Percentiles rank a stretch among this genome's conserved stretches.
Evolutionary conservation across 139 green algal genomes (phyloP).

Genomic region (Coelastrella sp.): DNA sequence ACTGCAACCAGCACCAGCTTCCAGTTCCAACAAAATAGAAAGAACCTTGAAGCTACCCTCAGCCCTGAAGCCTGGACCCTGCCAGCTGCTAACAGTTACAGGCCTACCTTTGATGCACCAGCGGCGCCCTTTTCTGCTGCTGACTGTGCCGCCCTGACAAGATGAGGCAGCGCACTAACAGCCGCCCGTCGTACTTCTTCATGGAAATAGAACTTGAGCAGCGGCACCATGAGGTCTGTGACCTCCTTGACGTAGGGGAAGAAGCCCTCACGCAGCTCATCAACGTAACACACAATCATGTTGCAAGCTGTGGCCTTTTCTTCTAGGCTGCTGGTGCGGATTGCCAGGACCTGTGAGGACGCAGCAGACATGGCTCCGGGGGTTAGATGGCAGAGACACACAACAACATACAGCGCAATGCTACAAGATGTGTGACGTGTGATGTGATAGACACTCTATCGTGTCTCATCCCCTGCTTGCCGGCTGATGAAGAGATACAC

Average conservation of each 20-base stretch:
- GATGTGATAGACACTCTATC: no score
- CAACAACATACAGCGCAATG: background rate
- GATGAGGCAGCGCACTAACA: conserved; percentile 82
- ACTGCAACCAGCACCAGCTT: no score
- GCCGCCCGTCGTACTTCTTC: conserved; percentile 90
- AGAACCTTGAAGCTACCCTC: no score
- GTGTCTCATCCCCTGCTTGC: no score
- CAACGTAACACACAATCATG: conserved; percentile 99
- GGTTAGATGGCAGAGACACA: background rate
- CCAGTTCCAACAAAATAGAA: no score
- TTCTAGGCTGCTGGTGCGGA: conserved; percentile 75
- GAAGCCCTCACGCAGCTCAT: conserved; percentile 98
- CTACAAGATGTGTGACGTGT: no score
- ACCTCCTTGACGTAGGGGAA: conserved; percentile 84
- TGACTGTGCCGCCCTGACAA: conserved; percentile 73
- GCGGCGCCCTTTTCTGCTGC: conserved; percentile 24
- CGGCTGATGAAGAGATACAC: no score
- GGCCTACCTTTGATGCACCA: conserved; percentile 1
- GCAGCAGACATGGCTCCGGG: background rate
- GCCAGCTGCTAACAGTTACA: no score
- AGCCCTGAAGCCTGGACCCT: no score
- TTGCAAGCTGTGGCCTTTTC: conserved; percentile 98
- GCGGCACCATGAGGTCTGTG: conserved; percentile 62
- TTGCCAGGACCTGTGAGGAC: conserved; percentile 51
- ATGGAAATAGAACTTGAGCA: conserved; percentile 98